phyloP scores from a whole-genome alignment of 495 filamentous ascomycete genomes.

The Neurospora terricola region DNA sequence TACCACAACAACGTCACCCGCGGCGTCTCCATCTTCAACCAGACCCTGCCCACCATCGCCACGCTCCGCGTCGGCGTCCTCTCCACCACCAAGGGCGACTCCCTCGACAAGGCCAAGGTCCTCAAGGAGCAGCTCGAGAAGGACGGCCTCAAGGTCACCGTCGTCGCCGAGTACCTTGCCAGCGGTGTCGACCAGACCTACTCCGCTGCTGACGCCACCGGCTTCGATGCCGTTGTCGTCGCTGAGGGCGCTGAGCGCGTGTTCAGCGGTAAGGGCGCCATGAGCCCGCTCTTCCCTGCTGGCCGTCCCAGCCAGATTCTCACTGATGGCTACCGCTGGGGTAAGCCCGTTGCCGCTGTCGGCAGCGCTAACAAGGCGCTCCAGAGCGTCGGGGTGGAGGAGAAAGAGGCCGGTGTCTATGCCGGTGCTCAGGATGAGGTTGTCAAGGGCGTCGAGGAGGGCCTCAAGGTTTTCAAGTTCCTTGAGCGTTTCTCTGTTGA shows the following conservation, averaged over 20 bases:
- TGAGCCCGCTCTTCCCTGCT: constrained; percentile 49
- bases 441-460: constrained; percentile 35
- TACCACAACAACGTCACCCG: constrained; percentile 63
- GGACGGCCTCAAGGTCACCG: constrained; percentile 43
- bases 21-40: constrained; percentile 50
- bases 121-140: constrained; percentile 37
- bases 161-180: constrained; percentile 53
- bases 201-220: constrained; percentile 55
- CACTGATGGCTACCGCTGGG: constrained; percentile 55
- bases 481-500: neutral
- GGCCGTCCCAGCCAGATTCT: constrained; percentile 57
- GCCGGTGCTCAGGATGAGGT: constrained; percentile 17
- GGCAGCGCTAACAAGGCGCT: constrained; percentile 37
- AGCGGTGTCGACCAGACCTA: constrained; percentile 59
- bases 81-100: constrained; percentile 27
- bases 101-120: constrained; percentile 36
- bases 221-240: constrained; percentile 62
- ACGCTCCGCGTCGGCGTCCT: constrained; percentile 62
- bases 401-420: constrained; percentile 43
- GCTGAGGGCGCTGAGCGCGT: constrained; percentile 46
- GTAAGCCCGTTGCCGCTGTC: constrained; percentile 60
- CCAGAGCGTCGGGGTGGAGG: constrained; percentile 23
- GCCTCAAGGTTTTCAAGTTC: constrained; percentile 52
- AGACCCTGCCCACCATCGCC: constrained; percentile 48
- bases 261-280: constrained; percentile 28